These are phyloP conservation scores for Leucocoprinus sp. DNA, from an alignment of 768 basidiomycete species.

Conservation along the genomic window DNA sequence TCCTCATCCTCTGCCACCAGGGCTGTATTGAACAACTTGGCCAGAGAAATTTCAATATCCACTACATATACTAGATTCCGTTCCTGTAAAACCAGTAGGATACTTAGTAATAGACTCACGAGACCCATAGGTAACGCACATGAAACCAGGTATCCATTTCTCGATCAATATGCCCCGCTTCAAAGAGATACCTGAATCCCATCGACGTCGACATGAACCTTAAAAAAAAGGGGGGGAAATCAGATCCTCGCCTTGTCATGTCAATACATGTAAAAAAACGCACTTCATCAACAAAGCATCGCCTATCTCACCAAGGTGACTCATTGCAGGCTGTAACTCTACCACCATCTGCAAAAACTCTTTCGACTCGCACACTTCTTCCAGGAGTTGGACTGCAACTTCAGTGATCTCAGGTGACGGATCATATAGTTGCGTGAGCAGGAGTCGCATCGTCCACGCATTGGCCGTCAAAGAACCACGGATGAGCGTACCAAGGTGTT, in stretches of 20 bases:
- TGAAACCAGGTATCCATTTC: slow-evolving; percentile 97
- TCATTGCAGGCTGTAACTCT: slow-evolving; percentile 89
- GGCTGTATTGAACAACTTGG: slow-evolving; percentile 61
- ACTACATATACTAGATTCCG: slow-evolving; percentile 92
- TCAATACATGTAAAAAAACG: not conserved
- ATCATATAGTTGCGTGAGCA: slow-evolving; percentile 95
- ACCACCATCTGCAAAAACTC: slow-evolving; percentile 86
- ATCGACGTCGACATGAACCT: slow-evolving; percentile 94
- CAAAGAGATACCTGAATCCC: slow-evolving; percentile 88
- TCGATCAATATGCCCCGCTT: slow-evolving; percentile 85
- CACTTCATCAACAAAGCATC: slow-evolving; percentile 84
- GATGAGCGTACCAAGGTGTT: slow-evolving; percentile 77
- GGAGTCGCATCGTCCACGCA: slow-evolving; percentile 83
- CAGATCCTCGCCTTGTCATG: not conserved
- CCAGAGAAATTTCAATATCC: slow-evolving; percentile 86
- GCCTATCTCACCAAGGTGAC: slow-evolving; percentile 90
- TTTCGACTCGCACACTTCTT: slow-evolving; percentile 81
- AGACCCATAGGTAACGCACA: slow-evolving; percentile 35
- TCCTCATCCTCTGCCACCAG: slow-evolving; percentile 57
- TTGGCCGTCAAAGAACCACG: slow-evolving; percentile 55
- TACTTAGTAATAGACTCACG: not conserved
- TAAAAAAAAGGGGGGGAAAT: not conserved
- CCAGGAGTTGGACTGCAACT: slow-evolving; percentile 80
- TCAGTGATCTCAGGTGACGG: slow-evolving; percentile 85
- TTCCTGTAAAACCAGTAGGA: slow-evolving; percentile 44